Conservation (phyloP, 768 basidiomycete species). For the Cystobasidium tubakii region DNA sequence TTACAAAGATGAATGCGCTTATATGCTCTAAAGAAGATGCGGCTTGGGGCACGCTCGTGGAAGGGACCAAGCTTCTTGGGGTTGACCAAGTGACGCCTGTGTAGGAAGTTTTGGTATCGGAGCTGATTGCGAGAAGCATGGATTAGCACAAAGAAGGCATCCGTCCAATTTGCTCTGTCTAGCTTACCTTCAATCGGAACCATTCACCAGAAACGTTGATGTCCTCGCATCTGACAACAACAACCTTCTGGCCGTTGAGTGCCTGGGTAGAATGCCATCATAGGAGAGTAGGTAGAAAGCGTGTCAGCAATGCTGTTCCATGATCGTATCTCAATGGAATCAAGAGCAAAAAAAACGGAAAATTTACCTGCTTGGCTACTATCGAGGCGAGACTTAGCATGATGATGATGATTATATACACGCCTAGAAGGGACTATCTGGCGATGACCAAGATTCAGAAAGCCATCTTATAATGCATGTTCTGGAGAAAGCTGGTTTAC, state of each 20-base stretch:
- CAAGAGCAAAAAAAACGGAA: neutral
- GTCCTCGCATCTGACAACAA: slow-evolving; percentile 98
- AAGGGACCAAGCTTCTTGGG: slow-evolving; percentile 99
- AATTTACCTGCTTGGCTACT: slow-evolving; percentile 59
- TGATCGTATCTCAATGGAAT: no score
- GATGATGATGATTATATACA: no score
- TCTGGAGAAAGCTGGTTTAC: no score
- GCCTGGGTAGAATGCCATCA: slow-evolving; percentile 54
- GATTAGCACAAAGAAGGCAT: neutral
- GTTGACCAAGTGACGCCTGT: slow-evolving; percentile 99
- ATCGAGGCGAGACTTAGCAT: slow-evolving; percentile 99
- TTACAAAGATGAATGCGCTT: no score
- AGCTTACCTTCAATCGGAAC: slow-evolving; percentile 97
- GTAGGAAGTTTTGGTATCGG: slow-evolving; percentile 98
- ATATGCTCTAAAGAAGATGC: slow-evolving; percentile 97
- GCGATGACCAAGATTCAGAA: no score
- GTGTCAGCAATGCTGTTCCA: slow-evolving; percentile 62
- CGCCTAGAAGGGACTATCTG: no score
- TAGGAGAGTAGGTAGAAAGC: slow-evolving; percentile 76
- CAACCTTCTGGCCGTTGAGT: slow-evolving; percentile 97
- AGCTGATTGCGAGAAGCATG: no score
- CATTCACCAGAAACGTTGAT: slow-evolving; percentile 99
- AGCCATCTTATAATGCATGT: no score
- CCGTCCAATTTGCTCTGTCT: neutral
- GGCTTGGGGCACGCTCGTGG: slow-evolving; percentile 97